Base-by-base conservation (phyloP, 148 eudicot species). In the Persicaria tinctoria region DNA sequence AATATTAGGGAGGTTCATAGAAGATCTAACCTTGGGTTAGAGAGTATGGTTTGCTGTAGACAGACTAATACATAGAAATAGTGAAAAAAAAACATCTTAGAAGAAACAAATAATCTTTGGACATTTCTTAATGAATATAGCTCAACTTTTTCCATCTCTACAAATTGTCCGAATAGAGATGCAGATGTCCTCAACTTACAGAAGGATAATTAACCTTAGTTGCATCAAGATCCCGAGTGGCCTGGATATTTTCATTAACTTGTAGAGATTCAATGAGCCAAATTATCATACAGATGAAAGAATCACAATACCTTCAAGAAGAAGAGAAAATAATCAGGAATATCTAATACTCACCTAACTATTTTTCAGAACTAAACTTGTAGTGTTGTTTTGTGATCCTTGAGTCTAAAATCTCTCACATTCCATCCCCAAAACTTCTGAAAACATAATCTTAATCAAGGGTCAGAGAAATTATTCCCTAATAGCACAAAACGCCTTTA, bases 221-320 rank as follows among this genome's bases (percentile, higher is more conserved):
- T 23, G 70, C 55, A 44, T 76, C 76, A 5, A 59, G 60, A 80
- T 62, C 56, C 66, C 72, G 73, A 27, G 64, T 63, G 48, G 17
- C 69, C 72, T 75, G 83, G 80, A 51, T 74, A 73, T 73, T 70
- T 68, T 79, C 83, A 32, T 70, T 77, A 51, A 68, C 84, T 81
- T 82, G 38, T n/a, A 78, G 18, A 55, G 7, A 20, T 20, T 20
- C 23, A 20, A 20, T 20, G 23, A 20, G 23, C 23, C 23, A 20
- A 20, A 20, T 20, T 20, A 20, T 7, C 75, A 20, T 20, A 59
- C 54, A 51, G 49, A 68, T 46, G 54, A 76, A 49, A 32, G 23
- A 20, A 18, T 17, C 16, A 6, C 23, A 62, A 11, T 5, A 13
- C 8, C 8, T 62, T 17, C 7, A 20, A 5, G 23, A 11, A 13